Evolutionary conservation across 1,284 basidiomycete genomes (phyloP), one percentile per base, ranked within the genome.

Genomic region (Ustilago esculenta): DNA sequence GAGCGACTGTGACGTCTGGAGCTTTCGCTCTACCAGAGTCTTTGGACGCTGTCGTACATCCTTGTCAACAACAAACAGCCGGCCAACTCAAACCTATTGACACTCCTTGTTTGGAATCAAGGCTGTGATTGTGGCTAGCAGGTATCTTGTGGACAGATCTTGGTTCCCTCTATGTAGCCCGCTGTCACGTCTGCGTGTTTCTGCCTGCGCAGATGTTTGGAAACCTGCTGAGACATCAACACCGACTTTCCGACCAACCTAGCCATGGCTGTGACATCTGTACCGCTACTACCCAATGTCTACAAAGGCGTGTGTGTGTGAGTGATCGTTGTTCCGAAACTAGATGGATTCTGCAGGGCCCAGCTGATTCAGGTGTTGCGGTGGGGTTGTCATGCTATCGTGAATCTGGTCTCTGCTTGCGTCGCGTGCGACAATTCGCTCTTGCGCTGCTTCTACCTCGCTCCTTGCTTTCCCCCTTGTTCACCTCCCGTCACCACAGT

Each of bases 391-490:
- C 35, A 48, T 29, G 34, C 25, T 15, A 14, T 20, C 30, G 24
- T 33, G 30, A 35, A 29, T 17, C 9, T 30, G 15, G 30, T 23
- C 20, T 17, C 12, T 23, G 41, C 18, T 32, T 30, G 12, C 21
- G 27, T 44, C 49, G 44, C 33, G 27, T 42, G 39, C 44, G 48
- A 37, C 27, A 25, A 35, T 49, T 27, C 12, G 29, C 24, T 25
- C 9, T 17, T 37, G 24, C 50, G 40, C 45, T 49, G 46, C 45
- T 20, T 53, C 46, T 45, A 53, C 21, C 57, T 59, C 57, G 49
- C 49, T 58, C 43, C 24, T 18, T 23, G 17, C 34, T 24, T 42
- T 40, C 18, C 24, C 29, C 36, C 20, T 27, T 29, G n/a, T 18
- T 5, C n/a, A 15, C 3, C 41, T 39, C 18, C 34, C 23, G 14